These are phyloP conservation scores for Scolecobasidium constrictum DNA, from an alignment of 2,329 filamentous ascomycete species.

Conservation along the genomic window DNA sequence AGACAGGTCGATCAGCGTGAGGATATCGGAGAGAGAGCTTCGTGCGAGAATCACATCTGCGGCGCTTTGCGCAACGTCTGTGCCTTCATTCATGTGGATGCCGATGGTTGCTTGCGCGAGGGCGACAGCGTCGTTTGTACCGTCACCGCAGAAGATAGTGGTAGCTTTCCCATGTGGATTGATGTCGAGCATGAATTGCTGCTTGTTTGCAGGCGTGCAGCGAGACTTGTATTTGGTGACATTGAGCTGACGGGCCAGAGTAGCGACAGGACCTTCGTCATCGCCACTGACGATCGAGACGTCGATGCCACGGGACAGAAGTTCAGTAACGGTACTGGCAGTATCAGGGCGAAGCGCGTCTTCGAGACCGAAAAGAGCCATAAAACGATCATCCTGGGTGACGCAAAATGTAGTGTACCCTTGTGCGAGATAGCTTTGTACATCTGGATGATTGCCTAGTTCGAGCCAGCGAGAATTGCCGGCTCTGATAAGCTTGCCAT, in stretches of 20 bases:
- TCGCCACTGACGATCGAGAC: conserved; percentile 50
- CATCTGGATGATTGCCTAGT: conserved; percentile 19
- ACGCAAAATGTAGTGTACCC: conserved; percentile 46
- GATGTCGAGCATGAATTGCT: conserved; percentile 35
- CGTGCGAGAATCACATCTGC: conserved; percentile 61
- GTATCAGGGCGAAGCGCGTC: conserved; percentile 39
- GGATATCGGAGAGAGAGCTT: conserved; percentile 43
- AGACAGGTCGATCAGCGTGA: conserved; percentile 46
- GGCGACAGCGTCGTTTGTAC: conserved; percentile 68
- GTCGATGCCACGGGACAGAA: conserved; percentile 36
- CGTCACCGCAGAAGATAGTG: conserved; percentile 65
- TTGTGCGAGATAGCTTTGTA: conserved; percentile 26
- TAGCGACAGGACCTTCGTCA: conserved; percentile 35
- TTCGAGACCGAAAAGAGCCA: conserved; percentile 41
- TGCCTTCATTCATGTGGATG: conserved; percentile 48
- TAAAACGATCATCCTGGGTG: conserved; percentile 32
- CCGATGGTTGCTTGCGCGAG: conserved; percentile 62
- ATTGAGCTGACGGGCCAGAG: conserved; percentile 19
- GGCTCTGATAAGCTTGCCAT: conserved; percentile 24
- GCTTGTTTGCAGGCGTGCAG: conserved; percentile 44
- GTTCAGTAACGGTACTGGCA: conserved; percentile 37
- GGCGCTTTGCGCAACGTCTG: conserved; percentile 54
- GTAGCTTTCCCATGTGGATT: conserved; percentile 14
- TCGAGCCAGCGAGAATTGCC: conserved; percentile 40
- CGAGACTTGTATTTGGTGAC: conserved; percentile 29